A percentile compares a stretch with the other conserved stretches of the same genome.
Conservation (phyloP, 2,329 filamentous ascomycete genomes). For the Epichloe typhina region DNA sequence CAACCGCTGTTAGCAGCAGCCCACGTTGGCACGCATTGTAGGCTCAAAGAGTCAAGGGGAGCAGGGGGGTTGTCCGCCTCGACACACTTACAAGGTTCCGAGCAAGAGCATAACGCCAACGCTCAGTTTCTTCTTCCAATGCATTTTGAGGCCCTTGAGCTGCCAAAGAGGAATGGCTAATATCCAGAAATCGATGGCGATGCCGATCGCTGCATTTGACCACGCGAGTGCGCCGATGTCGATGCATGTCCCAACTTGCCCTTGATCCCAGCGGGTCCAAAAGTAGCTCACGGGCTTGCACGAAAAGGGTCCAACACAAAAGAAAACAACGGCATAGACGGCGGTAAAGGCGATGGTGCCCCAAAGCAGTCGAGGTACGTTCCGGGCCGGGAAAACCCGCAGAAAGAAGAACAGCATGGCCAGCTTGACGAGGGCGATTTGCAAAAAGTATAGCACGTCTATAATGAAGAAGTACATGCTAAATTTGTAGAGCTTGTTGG, state of each 20-base stretch:
- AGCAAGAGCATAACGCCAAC: slow-evolving; percentile 27
- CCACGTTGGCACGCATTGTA: too few species aligned
- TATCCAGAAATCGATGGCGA: slow-evolving; percentile 26
- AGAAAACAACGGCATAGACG: slow-evolving; percentile 16
- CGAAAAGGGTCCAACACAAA: slow-evolving; percentile 19
- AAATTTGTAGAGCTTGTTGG: slow-evolving; percentile 9
- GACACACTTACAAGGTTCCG: slow-evolving; percentile 20
- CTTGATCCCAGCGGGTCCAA: slow-evolving; percentile 27
- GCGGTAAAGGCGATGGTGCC: slow-evolving; percentile 17
- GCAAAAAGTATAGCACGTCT: slow-evolving; percentile 21
- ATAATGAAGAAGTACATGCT: slow-evolving; percentile 16
- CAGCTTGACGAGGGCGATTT: slow-evolving; percentile 20
- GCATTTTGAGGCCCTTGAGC: slow-evolving; percentile 17
- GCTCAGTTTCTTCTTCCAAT: slow-evolving; percentile 24
- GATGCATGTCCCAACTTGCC: slow-evolving; percentile 23
- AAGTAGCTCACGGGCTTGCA: slow-evolving; percentile 24
- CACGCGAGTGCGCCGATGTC: slow-evolving; percentile 23
- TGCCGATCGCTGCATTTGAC: slow-evolving; percentile 25
- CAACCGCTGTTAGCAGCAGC: background rate
- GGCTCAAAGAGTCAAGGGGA: too few species aligned
- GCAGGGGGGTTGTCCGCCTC: too few species aligned
- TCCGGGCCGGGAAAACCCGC: slow-evolving; percentile 22
- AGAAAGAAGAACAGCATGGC: slow-evolving; percentile 28
- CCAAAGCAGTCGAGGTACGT: slow-evolving; percentile 19
- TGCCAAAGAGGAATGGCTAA: slow-evolving; percentile 25